Evolutionary conservation across 805 yeast species (phyloP), one percentile per base, ranked within the genome.

Genomic region (Candida endomychidarum): DNA sequence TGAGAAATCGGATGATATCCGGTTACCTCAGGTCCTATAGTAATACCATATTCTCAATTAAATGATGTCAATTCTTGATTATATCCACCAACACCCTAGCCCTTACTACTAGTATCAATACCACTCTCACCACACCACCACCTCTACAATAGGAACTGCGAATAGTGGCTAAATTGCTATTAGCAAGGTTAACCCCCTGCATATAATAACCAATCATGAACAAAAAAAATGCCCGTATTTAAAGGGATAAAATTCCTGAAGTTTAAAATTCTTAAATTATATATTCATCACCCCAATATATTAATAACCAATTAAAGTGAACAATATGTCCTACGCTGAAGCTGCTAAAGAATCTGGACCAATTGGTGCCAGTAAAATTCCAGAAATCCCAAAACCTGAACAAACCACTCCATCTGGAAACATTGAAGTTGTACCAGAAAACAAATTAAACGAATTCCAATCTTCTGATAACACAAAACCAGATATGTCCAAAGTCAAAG

Each of bases 291-390:
- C 15, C 6, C 5, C 11, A 19, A 5, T 16, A 11, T n/a, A 29
- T 7, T 14, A 14, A n/a, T 16, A 29, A 17, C 33, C 16, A 29
- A 23, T 23, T 18, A 29, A 18, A 9, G 11, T 3, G 22, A 20
- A 20, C 8, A 23, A 15, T 4, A 38, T 32, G 49, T 48, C 56
- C 20, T 66, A 65, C 63, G 70, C 72, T 30, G 68, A 67, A 34
- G 73, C 67, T 36, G 72, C 72, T 40, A 66, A 65, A 34, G 53
- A 68, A 23, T 54, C 69, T 8, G 70, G 67, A 11, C 69, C 70
- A 26, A 51, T 53, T 32, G 63, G 61, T 5, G 60, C 60, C 41
- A 56, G 52, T 36, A 56, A 59, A 37, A 42, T 64, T 38, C 67
- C 69, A 14, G 52, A 54, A 38, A 61, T 63, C 4, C 49, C 58